Base-by-base conservation (phyloP, 2,329 filamentous ascomycete genomes). In the Xylaria sp. region DNA sequence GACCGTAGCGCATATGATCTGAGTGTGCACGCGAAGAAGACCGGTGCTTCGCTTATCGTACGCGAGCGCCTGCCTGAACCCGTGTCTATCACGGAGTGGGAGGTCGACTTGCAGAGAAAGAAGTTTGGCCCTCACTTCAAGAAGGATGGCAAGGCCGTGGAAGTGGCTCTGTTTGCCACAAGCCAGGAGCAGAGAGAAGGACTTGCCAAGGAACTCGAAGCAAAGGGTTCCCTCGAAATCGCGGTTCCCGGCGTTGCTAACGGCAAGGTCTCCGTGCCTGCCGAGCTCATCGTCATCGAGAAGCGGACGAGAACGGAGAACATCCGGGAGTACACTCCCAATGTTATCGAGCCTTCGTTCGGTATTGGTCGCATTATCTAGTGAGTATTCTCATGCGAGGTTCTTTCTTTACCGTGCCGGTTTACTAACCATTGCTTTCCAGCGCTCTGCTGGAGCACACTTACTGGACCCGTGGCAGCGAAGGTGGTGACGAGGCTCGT, bases 341-440 rank as follows among this genome's bases (percentile, higher is more conserved):
- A 97, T 72, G 92, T 96, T 52, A 95, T 97, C 68, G 94, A 99
- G 79, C 94, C 93, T 1, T 97, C 93, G 0, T 99, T 97, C 70
- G 93, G 93, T 80, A 96, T 97, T 71, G 94, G 93, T 61, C 86
- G 93, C 69, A 97, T 97, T 64, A 80, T 97, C 60, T 97, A 96
- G 62, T 63, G 57, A 55, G 62, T 52, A 8, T 7, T 16, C 39
- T 13, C 34, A 16, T 11, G 13, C 23, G 4, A 18, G 9, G 0
- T 30, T 13, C 16, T 18, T 30, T 30, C 6, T 5, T 3, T 42
- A 23, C 42, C 16, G 35, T 44, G 30, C 19, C 30, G 16, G 37
- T 46, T 55, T 49, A 23, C 61, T 63, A 56, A 63, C 6, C 13
- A 11, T 52, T 10, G 3, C 42, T 54, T 46, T 42, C 9, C 18